Conservation (phyloP, 2,329 filamentous ascomycete genomes). For the Onygena corvina region DNA sequence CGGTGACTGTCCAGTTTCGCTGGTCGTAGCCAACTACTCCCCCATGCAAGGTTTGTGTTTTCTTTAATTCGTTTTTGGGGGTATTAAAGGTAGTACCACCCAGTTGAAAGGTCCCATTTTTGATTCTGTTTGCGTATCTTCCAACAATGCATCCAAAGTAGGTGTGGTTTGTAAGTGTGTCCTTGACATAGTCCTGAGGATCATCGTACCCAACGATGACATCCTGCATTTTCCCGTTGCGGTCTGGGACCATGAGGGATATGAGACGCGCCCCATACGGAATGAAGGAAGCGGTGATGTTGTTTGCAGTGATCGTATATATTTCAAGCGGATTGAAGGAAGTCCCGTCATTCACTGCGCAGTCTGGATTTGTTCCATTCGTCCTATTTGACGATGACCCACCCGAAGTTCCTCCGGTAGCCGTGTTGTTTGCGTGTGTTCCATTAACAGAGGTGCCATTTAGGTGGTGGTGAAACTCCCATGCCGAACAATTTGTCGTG, state of each 20-base stretch:
- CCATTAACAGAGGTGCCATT: not conserved
- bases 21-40: constrained; percentile 38
- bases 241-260: constrained; percentile 40
- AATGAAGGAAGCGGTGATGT: constrained; percentile 39
- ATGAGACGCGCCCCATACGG: constrained; percentile 39
- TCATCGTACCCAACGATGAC: constrained; percentile 42
- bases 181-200: constrained; percentile 32
- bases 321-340: constrained; percentile 27
- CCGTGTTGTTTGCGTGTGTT: not conserved
- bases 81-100: constrained; percentile 38
- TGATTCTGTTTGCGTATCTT: constrained; percentile 45
- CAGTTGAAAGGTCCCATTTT: constrained; percentile 44
- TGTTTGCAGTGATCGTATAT: constrained; percentile 37
- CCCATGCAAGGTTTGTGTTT: constrained; percentile 43
- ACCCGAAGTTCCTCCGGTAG: no score
- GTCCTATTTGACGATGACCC: not conserved
- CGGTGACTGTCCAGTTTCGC: constrained; percentile 40
- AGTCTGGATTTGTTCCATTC: not conserved
- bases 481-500: constrained; percentile 3
- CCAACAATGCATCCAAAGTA: constrained; percentile 40
- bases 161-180: constrained; percentile 37
- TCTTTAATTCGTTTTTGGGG: constrained; percentile 40
- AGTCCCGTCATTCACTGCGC: not conserved
- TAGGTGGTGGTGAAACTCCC: not conserved
- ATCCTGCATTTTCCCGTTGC: constrained; percentile 39